Evolutionary conservation across 352 stramenopile species (phyloP).

Genomic region (Aphanomyces stellatus): DNA sequence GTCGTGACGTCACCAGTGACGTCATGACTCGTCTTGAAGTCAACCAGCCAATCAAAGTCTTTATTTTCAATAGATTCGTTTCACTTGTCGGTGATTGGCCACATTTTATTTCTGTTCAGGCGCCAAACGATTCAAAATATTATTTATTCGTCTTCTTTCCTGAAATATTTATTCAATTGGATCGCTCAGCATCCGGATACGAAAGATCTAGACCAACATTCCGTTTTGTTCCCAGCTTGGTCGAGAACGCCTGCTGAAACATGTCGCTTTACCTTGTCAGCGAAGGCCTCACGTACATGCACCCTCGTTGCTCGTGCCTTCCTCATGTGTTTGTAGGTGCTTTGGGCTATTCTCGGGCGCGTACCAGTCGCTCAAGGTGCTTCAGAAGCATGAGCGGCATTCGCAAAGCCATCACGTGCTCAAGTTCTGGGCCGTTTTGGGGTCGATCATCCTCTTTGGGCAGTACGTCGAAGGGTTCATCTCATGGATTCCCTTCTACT

Average conservation of each 20-base stretch:
- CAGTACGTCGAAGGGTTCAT: slow-evolving; percentile 15
- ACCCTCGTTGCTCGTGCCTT: neutral
- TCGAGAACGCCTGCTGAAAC: too few relatives aligned
- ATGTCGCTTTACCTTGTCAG: slow-evolving; percentile 19
- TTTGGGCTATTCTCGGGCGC: slow-evolving; percentile 17
- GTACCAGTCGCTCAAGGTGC: slow-evolving; percentile 17
- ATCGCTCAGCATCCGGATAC: too few relatives aligned
- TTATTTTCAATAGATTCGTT: too few relatives aligned
- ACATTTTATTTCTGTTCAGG: too few relatives aligned
- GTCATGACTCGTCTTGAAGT: too few relatives aligned
- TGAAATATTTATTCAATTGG: too few relatives aligned
- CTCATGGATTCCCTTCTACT: slow-evolving; percentile 17
- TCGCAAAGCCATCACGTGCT: slow-evolving; percentile 5
- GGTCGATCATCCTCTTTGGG: neutral
- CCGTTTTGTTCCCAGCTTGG: too few relatives aligned
- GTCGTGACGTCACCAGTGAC: too few relatives aligned
- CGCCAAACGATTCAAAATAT: too few relatives aligned
- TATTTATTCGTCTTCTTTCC: too few relatives aligned
- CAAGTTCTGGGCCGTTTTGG: slow-evolving; percentile 13
- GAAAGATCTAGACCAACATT: too few relatives aligned
- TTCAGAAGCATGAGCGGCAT: neutral
- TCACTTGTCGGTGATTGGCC: neutral
- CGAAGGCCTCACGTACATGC: slow-evolving; percentile 11
- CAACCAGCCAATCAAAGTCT: too few relatives aligned
- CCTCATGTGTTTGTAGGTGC: neutral